A percentile compares a stretch with the other conserved stretches of the same genome.
phyloP scores from a whole-genome alignment of 768 basidiomycete genomes.

The Lentinula detonsa region DNA sequence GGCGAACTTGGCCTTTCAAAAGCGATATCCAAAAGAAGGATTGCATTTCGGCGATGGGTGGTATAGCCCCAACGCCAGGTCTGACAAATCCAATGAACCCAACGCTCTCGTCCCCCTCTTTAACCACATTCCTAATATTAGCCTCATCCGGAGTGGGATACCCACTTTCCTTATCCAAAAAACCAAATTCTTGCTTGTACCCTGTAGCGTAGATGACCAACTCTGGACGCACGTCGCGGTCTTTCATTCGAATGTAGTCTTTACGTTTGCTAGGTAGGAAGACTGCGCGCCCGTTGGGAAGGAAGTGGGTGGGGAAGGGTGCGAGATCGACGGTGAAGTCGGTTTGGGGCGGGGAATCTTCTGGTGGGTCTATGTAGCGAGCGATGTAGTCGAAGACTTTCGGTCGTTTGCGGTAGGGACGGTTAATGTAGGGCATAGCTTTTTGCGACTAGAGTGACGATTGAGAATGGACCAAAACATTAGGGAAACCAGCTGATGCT shows the following conservation, averaged over 20 bases:
- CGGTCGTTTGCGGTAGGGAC: conserved; percentile 43
- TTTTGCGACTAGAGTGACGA: conserved; percentile 34
- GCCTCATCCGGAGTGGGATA: conserved; percentile 37
- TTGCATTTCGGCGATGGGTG: conserved; percentile 57
- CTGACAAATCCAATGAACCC: conserved; percentile 54
- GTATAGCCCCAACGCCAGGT: conserved; percentile 55
- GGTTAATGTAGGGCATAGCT: conserved; percentile 57
- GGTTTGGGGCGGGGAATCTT: conserved; percentile 39
- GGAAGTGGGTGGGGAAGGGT: conserved; percentile 46
- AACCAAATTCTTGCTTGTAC: conserved; percentile 38
- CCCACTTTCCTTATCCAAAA: conserved; percentile 28
- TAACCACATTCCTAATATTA: conserved; percentile 36
- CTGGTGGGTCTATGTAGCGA: conserved; percentile 53
- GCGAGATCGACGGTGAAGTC: conserved; percentile 45
- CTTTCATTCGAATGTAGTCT: conserved; percentile 34
- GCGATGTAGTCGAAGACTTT: conserved; percentile 38
- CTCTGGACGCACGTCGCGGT: conserved; percentile 36
- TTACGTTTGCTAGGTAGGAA: conserved; percentile 38
- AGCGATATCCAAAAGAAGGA: conserved; percentile 51
- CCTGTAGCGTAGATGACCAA: conserved; percentile 45
- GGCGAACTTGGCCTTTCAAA: conserved; percentile 33
- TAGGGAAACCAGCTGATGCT: neutral
- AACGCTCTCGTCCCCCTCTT: conserved; percentile 36
- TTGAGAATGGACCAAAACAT: neutral
- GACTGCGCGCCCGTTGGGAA: conserved; percentile 33